Evolutionary conservation across 148 eudicot genomes (phyloP).

Genomic region (Rheum nobile): DNA sequence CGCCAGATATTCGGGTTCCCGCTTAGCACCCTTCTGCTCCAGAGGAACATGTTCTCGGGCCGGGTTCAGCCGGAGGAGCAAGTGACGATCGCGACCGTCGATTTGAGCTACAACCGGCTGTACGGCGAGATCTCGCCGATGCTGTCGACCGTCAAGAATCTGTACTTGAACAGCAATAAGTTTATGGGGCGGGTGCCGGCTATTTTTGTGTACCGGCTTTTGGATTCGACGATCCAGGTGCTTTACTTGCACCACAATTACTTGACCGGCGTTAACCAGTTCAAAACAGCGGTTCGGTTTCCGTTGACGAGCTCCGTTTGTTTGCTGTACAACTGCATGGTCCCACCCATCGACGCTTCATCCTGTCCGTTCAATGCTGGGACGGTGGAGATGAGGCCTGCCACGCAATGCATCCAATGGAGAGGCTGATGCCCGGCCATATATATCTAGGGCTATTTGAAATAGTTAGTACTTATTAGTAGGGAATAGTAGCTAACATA

Average conservation of each 20-base stretch:
- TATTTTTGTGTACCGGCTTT: slow-evolving; percentile 24
- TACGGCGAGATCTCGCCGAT: slow-evolving; percentile 20
- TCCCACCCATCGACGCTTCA: slow-evolving; percentile 35
- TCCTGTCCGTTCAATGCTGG: slow-evolving; percentile 47
- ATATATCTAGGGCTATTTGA: no score
- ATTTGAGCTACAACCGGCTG: slow-evolving; percentile 47
- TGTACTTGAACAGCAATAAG: slow-evolving; percentile 48
- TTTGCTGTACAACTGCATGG: slow-evolving; percentile 59
- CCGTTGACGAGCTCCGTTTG: slow-evolving; percentile 29
- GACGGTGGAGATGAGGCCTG: slow-evolving; percentile 36
- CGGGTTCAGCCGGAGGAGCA: slow-evolving; percentile 6
- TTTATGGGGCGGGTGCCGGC: slow-evolving; percentile 37
- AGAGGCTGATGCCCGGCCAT: no score
- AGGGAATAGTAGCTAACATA: no score
- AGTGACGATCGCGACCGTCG: slow-evolving; percentile 19
- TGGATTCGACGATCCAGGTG: slow-evolving; percentile 28
- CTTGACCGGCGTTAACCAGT: slow-evolving; percentile 8
- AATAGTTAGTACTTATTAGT: no score
- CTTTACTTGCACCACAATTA: slow-evolving; percentile 56
- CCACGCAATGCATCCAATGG: slow-evolving; percentile 26
- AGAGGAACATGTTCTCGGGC: slow-evolving; percentile 49
- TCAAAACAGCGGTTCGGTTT: background rate
- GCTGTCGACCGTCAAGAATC: slow-evolving; percentile 28
- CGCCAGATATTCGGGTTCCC: slow-evolving; percentile 24
- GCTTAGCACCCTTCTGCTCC: slow-evolving; percentile 32